Evolutionary conservation across 176 grass and related monocot species (phyloP).

Genomic region (Triticum dicoccoides): DNA sequence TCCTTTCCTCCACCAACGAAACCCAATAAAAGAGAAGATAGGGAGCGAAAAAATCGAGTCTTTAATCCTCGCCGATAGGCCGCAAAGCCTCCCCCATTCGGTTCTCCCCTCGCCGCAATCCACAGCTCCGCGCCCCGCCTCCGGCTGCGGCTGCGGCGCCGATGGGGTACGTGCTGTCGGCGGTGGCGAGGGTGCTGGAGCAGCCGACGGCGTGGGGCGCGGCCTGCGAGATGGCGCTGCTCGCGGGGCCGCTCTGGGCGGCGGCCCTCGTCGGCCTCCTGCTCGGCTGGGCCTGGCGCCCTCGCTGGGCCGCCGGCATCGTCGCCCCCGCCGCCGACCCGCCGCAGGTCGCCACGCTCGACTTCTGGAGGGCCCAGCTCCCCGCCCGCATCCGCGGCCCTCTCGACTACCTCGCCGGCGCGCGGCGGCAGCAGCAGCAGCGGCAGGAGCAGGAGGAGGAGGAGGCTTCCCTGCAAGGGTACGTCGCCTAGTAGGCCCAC

Average conservation of each 20-base stretch:
- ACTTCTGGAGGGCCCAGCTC: constrained; percentile 49
- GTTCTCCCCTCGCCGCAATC: background rate
- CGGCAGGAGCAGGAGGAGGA: constrained; percentile 7
- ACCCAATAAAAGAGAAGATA: background rate
- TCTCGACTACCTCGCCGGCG: constrained; percentile 29
- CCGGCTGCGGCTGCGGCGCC: constrained; percentile 15
- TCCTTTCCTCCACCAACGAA: background rate
- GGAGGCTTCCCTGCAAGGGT: constrained; percentile 34
- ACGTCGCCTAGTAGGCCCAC: background rate
- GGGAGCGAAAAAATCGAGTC: constrained; percentile 20
- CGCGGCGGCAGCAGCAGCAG: background rate
- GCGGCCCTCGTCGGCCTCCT: constrained; percentile 76
- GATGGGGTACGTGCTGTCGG: constrained; percentile 75
- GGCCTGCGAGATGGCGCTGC: constrained; percentile 63
- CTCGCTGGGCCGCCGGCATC: constrained; percentile 66
- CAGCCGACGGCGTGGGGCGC: constrained; percentile 56
- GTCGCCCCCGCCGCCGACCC: constrained; percentile 34
- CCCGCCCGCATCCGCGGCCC: constrained; percentile 47
- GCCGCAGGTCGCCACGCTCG: constrained; percentile 28
- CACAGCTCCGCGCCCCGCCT: background rate
- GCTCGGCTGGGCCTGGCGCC: constrained; percentile 91
- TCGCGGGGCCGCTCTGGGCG: constrained; percentile 74
- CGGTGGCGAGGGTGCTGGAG: constrained; percentile 58
- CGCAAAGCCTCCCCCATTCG: constrained; percentile 24
- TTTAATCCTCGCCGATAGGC: constrained; percentile 41